Evolutionary conservation across 1,284 basidiomycete species (phyloP), one percentile per base, ranked within the genome.

Genomic region (Moesziomyces sp.): DNA sequence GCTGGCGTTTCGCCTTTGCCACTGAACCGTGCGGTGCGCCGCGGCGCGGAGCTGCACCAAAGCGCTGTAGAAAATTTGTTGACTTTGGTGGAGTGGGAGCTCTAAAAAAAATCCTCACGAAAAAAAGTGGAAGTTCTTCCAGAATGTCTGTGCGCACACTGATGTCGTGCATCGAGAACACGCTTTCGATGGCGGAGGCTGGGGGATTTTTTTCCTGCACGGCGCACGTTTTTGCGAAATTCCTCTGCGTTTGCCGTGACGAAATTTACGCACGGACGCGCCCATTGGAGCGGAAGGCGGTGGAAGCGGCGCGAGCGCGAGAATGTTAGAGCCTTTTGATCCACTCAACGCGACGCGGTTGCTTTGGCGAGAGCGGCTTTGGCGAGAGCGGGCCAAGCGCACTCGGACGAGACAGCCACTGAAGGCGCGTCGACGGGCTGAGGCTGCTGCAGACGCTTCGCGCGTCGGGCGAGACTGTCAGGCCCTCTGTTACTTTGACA

Each of bases 121-220:
- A 24, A 48, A 60, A 58, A 45, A 33, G 50, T 61, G 54, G 64
- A 61, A 68, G 64, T 67, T 68, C 65, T 66, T 59, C 63, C 43
- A 35, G 23, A 21, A 43, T 45, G 55, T 58, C 58, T 52, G 65
- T 62, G 65, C 58, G 52, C 14, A 30, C 35, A 59, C 33, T 48
- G 35, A 6, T n/a, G 21, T 43, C n/a, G 23, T 49, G 38, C 28
- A 8, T 16, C 3, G 3, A 53, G 16, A 2, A 3, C 38, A 2
- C 4, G 30, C 30, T 33, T 33, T 33, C 10, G 30, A 10, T 33
- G 30, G 30, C 30, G 30, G 30, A 11, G 13, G 26, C 26, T 28
- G 26, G 26, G 26, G 6, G 24, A 7, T 28, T 28, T 28, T 28
- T 7, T 28, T 28, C 26, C 26, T 28, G 26, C 26, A 28, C 26